Evolutionary conservation across 768 basidiomycete species (phyloP), one percentile per base, ranked within the genome.

Genomic region (Pleurotus giganteus): DNA sequence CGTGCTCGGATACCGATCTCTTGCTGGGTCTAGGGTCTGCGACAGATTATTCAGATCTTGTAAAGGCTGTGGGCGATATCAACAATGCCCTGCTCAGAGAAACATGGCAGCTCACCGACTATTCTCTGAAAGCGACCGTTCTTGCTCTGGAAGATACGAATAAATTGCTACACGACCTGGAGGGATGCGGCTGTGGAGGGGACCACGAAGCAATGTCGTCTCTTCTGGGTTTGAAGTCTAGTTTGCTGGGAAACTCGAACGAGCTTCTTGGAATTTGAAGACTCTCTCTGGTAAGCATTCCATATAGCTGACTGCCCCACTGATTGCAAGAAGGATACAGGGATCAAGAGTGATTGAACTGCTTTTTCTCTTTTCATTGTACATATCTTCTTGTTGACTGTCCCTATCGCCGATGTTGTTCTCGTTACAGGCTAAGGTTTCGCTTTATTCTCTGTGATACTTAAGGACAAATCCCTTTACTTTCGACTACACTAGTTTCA

Each of bases 101-200:
- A n/a, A 51, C 49, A 15, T 21, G n/a, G 34, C 12, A 37, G 12
- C 12, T n/a, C 11, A 51, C 49, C 49, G 34, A 51, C 31, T 19
- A 51, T 23, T 9, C 27, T 8, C 27, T 26, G 12, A 24, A 17
- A 27, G 19, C 26, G 1, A 26, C 44, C 9, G 27, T 11, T 19
- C 12, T 7, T 19, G 49, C 49, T 26, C 31, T 51, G n/a, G 4
- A 37, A 9, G 49, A 24, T 32, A 51, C 31, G 9, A 34, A 19
- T 21, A 37, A 34, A 23, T 23, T 51, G 12, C 49, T 51, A 9
- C 31, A 51, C 34, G 49, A 51, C 34, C 49, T 51, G 32, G 34
- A 51, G 4, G 31, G 31, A 37, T 34, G 49, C n/a, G 49, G 34
- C 11, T 51, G 34, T 24, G 34, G 4, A n/a, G 17, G 23, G 12